Evolutionary conservation across 1,139 yeast species (phyloP).

Genomic region (Blastobotrys capitulatus): DNA sequence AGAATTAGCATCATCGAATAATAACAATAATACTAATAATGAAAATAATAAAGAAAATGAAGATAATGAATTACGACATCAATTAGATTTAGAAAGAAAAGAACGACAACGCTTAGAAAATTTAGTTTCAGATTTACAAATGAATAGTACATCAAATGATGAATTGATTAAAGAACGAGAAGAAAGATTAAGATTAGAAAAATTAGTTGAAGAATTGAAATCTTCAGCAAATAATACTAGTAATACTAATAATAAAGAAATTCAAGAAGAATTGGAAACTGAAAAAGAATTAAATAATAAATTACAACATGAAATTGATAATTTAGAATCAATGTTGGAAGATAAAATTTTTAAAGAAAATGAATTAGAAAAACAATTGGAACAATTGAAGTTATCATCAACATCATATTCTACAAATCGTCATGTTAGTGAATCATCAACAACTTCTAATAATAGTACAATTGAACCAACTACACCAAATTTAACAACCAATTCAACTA

Average conservation of each 20-base stretch:
- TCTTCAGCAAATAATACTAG: neutral
- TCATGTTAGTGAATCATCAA: conserved; percentile 11
- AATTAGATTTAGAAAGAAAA: conserved; percentile 6
- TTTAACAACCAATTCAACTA: neutral
- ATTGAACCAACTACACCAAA: conserved; percentile 12
- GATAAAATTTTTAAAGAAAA: conserved; percentile 28
- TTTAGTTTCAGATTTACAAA: neutral
- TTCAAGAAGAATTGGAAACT: neutral
- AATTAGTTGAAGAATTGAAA: conserved; percentile 3
- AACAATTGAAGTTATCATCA: conserved; percentile 15
- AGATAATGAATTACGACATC: neutral
- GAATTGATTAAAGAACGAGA: conserved; percentile 7
- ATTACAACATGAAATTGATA: conserved; percentile 24
- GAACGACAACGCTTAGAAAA: neutral
- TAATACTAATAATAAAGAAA: conserved; percentile 1
- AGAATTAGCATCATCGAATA: neutral
- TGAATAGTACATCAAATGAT: neutral
- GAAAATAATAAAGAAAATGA: neutral
- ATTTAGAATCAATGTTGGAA: conserved; percentile 31
- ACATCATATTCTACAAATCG: too few species aligned
- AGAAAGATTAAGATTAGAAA: conserved; percentile 12
- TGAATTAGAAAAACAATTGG: conserved; percentile 27
- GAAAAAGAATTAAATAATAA: conserved; percentile 4
- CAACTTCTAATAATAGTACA: conserved; percentile 11
- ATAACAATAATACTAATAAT: neutral